Conservation (phyloP, 805 yeast species). For the Candida namnaoensis region DNA sequence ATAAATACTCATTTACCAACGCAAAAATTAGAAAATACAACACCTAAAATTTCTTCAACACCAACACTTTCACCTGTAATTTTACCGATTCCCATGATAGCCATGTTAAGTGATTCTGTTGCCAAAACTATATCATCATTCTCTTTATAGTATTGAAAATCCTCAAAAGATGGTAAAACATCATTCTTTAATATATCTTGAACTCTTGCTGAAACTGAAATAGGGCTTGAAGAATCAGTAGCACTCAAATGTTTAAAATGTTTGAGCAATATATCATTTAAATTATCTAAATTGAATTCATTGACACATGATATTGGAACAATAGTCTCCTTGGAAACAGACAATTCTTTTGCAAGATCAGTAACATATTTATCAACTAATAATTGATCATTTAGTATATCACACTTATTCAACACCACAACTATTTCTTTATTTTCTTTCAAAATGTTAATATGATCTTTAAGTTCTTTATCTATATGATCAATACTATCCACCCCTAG, state of each 20-base stretch:
- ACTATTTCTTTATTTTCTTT: slow-evolving; percentile 22
- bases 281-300: slow-evolving; percentile 42
- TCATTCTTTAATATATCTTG: slow-evolving; percentile 69
- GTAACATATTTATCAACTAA: slow-evolving; percentile 14
- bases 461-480: slow-evolving; percentile 27
- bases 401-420: slow-evolving; percentile 53
- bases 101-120: slow-evolving; percentile 60
- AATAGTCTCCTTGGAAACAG: slow-evolving; percentile 15
- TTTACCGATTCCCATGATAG: slow-evolving; percentile 84
- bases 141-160: slow-evolving; percentile 41
- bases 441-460: slow-evolving; percentile 25
- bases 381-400: slow-evolving; percentile 25
- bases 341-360: slow-evolving; percentile 13
- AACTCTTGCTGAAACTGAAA: slow-evolving; percentile 66
- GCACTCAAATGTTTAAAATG: slow-evolving; percentile 41
- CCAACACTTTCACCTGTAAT: slow-evolving; percentile 88
- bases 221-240: slow-evolving; percentile 50
- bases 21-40: slow-evolving; percentile 86
- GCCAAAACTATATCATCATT: slow-evolving; percentile 72
- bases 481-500: slow-evolving; percentile 36
- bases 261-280: slow-evolving; percentile 32
- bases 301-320: slow-evolving; percentile 52
- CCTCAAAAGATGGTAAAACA: slow-evolving; percentile 66
- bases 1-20: slow-evolving; percentile 61
- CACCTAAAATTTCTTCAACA: slow-evolving; percentile 84